Conservation (phyloP, 176 grass and related monocot species). For the Triticum timopheevii region DNA sequence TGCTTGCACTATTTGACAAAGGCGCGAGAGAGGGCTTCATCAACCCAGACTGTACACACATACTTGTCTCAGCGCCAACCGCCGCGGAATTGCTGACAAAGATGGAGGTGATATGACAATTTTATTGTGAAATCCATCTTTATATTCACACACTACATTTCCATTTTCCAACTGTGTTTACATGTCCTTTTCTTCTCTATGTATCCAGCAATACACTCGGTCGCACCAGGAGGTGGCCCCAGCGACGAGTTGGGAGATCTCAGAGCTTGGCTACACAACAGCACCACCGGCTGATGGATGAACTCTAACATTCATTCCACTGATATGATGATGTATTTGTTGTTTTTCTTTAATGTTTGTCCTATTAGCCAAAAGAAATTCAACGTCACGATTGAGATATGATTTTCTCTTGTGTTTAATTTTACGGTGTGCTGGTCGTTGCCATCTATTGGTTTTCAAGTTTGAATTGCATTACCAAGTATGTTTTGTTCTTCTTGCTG, state of each 20-base stretch:
- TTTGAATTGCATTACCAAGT: too few relatives aligned
- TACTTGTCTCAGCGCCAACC: slow-evolving; percentile 76
- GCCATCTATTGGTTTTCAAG: too few relatives aligned
- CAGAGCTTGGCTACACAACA: slow-evolving; percentile 57
- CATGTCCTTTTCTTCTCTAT: neutral
- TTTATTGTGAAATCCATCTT: too few relatives aligned
- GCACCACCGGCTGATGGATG: neutral
- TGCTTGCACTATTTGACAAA: slow-evolving; percentile 83
- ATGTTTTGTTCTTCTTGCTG: too few relatives aligned
- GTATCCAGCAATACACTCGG: slow-evolving; percentile 67
- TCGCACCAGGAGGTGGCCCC: slow-evolving; percentile 74
- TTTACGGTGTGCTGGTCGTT: too few relatives aligned
- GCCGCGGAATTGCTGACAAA: slow-evolving; percentile 72
- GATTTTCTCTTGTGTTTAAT: too few relatives aligned
- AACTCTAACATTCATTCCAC: too few relatives aligned
- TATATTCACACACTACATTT: neutral
- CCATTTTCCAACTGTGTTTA: neutral
- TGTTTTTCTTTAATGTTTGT: too few relatives aligned
- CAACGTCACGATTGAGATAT: too few relatives aligned
- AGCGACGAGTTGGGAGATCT: slow-evolving; percentile 72
- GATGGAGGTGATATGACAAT: slow-evolving; percentile 71
- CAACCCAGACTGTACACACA: slow-evolving; percentile 67
- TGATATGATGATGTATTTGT: too few relatives aligned
- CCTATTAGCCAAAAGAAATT: too few relatives aligned
- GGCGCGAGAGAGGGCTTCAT: slow-evolving; percentile 84